Evolutionary conservation across 2,329 filamentous ascomycete genomes (phyloP).

Genomic region (Monilinia polystroma): DNA sequence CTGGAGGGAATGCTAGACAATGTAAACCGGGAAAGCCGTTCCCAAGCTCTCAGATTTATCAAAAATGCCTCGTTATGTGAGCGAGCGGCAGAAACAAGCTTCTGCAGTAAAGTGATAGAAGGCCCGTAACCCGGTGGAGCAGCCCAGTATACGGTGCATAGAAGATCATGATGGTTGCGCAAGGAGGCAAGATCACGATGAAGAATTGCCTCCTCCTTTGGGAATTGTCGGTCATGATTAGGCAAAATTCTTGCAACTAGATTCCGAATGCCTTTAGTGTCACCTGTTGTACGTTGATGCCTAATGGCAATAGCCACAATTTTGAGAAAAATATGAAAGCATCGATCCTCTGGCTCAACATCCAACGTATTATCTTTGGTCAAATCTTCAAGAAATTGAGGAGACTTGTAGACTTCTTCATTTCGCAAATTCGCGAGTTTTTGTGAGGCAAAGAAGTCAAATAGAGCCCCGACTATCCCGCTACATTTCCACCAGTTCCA

Average conservation of each 20-base stretch:
- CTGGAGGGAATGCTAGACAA: slow-evolving; percentile 47
- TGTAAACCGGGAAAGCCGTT: slow-evolving; percentile 59
- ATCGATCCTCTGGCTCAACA: slow-evolving; percentile 56
- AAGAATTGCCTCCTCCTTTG: slow-evolving; percentile 60
- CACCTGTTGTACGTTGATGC: slow-evolving; percentile 48
- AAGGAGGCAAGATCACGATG: slow-evolving; percentile 62
- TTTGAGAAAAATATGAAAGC: slow-evolving; percentile 68
- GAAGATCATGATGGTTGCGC: slow-evolving; percentile 66
- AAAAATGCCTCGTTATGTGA: slow-evolving; percentile 67
- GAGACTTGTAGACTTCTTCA: slow-evolving; percentile 61
- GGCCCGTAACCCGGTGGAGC: slow-evolving; percentile 56
- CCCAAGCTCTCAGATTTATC: slow-evolving; percentile 64
- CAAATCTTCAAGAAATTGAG: slow-evolving; percentile 60
- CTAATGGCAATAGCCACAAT: slow-evolving; percentile 58
- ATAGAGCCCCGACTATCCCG: slow-evolving; percentile 57
- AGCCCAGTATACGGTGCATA: slow-evolving; percentile 66
- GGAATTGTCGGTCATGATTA: slow-evolving; percentile 64
- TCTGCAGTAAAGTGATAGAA: slow-evolving; percentile 54
- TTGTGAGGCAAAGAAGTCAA: slow-evolving; percentile 66
- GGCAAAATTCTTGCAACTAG: slow-evolving; percentile 61
- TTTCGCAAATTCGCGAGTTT: slow-evolving; percentile 62
- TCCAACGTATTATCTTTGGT: slow-evolving; percentile 46
- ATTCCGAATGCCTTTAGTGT: slow-evolving; percentile 59
- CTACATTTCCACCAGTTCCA: slow-evolving; percentile 64
- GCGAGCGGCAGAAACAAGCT: slow-evolving; percentile 56